Conservation (phyloP, 495 filamentous ascomycete species). For the Ascobolus immersus region DNA sequence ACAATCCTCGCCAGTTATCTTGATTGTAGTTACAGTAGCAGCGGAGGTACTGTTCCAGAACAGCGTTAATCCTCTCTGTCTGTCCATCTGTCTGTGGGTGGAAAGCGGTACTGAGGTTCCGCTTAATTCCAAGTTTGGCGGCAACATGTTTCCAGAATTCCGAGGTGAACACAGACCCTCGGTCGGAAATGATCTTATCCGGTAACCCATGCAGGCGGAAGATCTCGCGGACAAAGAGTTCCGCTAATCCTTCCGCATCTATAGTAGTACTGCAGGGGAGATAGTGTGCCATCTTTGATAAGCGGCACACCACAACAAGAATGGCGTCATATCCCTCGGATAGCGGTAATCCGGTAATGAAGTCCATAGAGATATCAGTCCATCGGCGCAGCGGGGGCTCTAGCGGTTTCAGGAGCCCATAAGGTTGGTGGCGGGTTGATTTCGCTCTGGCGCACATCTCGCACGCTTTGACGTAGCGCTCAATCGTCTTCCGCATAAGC, state of each 20-base stretch:
- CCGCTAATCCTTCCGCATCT: neutral
- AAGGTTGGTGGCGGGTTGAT: neutral
- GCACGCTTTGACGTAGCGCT: no score
- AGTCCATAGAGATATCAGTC: conserved; percentile 14
- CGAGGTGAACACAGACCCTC: neutral
- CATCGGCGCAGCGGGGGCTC: conserved; percentile 6
- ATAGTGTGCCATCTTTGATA: conserved; percentile 10
- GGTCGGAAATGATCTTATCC: conserved; percentile 3
- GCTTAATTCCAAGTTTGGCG: neutral
- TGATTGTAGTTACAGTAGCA: conserved; percentile 6
- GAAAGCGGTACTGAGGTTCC: conserved; percentile 2
- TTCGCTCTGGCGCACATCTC: no score
- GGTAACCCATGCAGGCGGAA: neutral
- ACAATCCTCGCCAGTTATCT: conserved; percentile 6
- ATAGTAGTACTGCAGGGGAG: neutral
- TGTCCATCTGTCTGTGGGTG: conserved; percentile 9
- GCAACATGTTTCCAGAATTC: conserved; percentile 3
- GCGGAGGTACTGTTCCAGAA: conserved; percentile 8
- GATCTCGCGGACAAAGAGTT: neutral
- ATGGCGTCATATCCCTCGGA: conserved; percentile 8
- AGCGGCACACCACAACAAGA: conserved; percentile 9
- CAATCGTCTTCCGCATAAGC: neutral
- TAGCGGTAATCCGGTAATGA: conserved; percentile 8
- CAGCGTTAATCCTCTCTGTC: conserved; percentile 7
- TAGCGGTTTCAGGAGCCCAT: conserved; percentile 10